Evolutionary conservation across 305 asterid species (phyloP), one percentile per base, ranked within the genome.

Genomic region (Solanum hybrid): DNA sequence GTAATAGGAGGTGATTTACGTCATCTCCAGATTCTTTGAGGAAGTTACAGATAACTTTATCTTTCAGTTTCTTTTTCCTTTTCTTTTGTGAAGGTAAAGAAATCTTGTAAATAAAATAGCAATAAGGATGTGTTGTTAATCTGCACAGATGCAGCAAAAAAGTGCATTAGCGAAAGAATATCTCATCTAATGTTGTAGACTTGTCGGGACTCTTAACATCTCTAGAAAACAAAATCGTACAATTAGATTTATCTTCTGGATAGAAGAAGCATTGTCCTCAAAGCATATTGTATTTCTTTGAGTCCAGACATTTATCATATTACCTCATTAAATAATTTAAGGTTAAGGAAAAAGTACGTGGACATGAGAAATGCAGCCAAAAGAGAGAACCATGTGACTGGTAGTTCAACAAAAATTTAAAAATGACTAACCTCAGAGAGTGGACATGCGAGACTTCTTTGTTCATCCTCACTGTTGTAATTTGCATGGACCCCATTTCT

Each of bases 371-470:
- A 83, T 83, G 73, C 73, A 41, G 65, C 87, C 27, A 41, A 83
- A 83, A 27, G 86, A 41, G 37, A 83, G 38, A 83, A 83, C 6
- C 37, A 83, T 26, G 72, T n/a, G 86, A 79, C 80, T 75, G 81
- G 91, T 57, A 88, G 80, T 73, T 57, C 75, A 89, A 90, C 84
- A 32, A 61, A 38, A 22, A 86, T 83, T 79, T 24, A 88, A 88
- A 84, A 88, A 89, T 26, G 89, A 89, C 94, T 68, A 91, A 97
- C 99, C 99, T 95, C 98, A n/a, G 97, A 94, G 88, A 95, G 92
- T 89, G 92, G 94, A 88, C 92, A 94, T 87, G 90, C 72, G 3
- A 70, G 84, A 88, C 89, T 82, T 88, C 89, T 91, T 65, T 90
- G 87, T 51, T 65, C 76, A 86, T 90, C 90, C 88, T 73, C 90